These are phyloP conservation scores for Acephala macrosclerotiorum DNA, from an alignment of 2,329 filamentous ascomycete genomes.

Conservation along the genomic window DNA sequence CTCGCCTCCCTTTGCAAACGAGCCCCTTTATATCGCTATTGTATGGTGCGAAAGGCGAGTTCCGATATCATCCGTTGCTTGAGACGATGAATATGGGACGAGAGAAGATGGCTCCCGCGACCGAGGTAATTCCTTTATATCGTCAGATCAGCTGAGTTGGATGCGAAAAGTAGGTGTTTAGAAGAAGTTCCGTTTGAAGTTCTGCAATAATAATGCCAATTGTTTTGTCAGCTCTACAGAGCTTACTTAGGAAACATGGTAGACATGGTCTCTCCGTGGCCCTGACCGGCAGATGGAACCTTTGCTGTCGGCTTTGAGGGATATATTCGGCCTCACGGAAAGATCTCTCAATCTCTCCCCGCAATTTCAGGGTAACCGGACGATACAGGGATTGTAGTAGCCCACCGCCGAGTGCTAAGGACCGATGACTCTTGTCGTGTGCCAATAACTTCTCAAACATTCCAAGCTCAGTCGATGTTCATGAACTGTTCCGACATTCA, in stretches of 20 bases:
- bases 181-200: neutral
- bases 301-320: neutral
- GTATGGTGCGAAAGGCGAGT: slow-evolving; percentile 2
- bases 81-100: neutral
- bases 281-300: neutral
- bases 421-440: slow-evolving; percentile 20
- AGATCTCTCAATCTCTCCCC: neutral
- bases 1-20: neutral
- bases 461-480: neutral
- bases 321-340: neutral
- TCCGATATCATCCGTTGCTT: slow-evolving; percentile 2
- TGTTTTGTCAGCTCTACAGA: neutral
- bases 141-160: neutral
- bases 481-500: neutral
- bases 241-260: neutral
- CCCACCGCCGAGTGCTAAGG: slow-evolving; percentile 3
- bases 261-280: neutral
- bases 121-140: neutral
- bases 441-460: neutral
- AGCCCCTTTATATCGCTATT: slow-evolving; percentile 5
- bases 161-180: neutral
- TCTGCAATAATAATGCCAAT: no score
- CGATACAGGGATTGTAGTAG: no score
- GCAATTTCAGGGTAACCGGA: neutral
- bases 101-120: neutral